These are phyloP conservation scores for Cenchrus purpureus DNA, from an alignment of 176 grass and related monocot genomes.

Conservation along the genomic window DNA sequence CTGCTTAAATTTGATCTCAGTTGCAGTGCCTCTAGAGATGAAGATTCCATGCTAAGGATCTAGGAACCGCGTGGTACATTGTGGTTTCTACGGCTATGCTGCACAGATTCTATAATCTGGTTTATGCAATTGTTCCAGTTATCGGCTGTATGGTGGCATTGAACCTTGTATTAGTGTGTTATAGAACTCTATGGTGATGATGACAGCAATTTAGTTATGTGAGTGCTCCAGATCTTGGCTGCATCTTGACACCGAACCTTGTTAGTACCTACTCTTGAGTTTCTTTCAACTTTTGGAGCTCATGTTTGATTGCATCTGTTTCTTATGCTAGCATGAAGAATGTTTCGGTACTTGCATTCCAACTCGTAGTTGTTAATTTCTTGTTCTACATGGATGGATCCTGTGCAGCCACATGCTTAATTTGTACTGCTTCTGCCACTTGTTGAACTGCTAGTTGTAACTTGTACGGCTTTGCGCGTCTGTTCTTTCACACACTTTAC, in stretches of 20 bases:
- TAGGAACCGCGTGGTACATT: background rate
- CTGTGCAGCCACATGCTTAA: conserved; percentile 26
- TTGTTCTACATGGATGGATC: conserved; percentile 26
- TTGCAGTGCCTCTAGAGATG: conserved; percentile 31
- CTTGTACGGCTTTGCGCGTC: conserved; percentile 14
- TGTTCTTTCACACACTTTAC: conserved; percentile 35
- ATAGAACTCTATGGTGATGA: background rate
- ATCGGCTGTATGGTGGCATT: background rate
- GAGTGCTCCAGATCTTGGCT: conserved; percentile 22
- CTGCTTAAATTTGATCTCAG: conserved; percentile 18
- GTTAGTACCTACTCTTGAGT: conserved; percentile 4
- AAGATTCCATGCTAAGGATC: background rate
- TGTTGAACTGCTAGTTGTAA: conserved; percentile 27
- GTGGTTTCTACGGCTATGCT: background rate
- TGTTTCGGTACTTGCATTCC: conserved; percentile 37
- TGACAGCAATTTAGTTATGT: background rate
- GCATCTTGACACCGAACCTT: conserved; percentile 8
- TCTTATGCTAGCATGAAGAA: conserved; percentile 20
- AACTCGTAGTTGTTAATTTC: background rate
- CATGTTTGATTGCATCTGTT: conserved; percentile 3
- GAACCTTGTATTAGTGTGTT: conserved; percentile 13
- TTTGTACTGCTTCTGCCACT: conserved; percentile 13
- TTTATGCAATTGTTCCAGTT: conserved; percentile 18
- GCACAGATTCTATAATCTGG: conserved; percentile 5
- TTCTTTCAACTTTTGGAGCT: background rate